Evolutionary conservation across 495 filamentous ascomycete species (phyloP), one percentile per base, ranked within the genome.

Genomic region (Aspergillus leporis): DNA sequence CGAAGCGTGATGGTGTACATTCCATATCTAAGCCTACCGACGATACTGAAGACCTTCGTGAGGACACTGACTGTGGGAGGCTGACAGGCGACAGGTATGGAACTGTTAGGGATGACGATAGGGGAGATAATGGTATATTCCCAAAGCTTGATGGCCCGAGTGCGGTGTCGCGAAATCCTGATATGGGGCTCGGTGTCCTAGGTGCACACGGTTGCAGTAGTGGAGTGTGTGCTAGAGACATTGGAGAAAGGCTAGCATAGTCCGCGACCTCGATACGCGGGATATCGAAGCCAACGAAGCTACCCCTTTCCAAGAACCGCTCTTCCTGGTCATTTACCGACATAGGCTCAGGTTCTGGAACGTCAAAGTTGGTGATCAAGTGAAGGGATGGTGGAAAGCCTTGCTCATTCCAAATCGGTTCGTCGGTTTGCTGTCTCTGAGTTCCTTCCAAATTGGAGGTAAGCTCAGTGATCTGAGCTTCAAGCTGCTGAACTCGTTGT

Each of bases 1-100:
- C 13, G 10, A 47, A 18, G 5, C 13, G 13, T 0, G 53, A 38
- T 5, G 18, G 16, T 32, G 19, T 30, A 2, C 21, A 53, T n/a
- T 61, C 59, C 31, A 36, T 41, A 38, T 61, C 62, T 30, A 65
- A 50, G 18, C 38, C 38, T 4, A 64, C n/a, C 0, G 61, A 64
- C 7, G 62, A 65, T 3, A 61, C n/a, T 0, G 62, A 65, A 1
- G 62, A 61, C 34, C 59, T 55, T 23, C 62, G 62, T 1, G 62
- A 65, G 5, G 0, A 54, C 7, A 19, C 52, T 56, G 2, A 38
- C 45, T 0, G 62, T 65, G 4, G 62, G 58, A 8, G 62, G 59
- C 16, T 51, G 53, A 31, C 40, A 61, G 1, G 55, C 52, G 25
- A 28, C 6, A 28, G 25, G 25, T 28, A 28, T 6, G 25, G 25